Conservation (phyloP, 306 rosid genomes). For the Cucumis cinereus region DNA sequence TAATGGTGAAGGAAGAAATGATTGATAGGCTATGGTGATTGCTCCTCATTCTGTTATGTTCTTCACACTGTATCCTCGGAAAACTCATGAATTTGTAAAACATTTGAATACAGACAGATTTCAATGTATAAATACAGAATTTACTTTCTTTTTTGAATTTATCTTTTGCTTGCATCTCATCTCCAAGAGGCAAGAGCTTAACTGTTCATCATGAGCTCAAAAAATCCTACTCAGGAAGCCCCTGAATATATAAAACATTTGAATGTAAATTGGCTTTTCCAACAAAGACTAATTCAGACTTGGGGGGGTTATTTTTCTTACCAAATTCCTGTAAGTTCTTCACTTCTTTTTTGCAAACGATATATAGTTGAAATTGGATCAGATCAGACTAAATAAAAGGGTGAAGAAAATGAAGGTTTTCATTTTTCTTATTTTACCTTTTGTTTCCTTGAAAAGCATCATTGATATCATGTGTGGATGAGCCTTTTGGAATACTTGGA, state of each 20-base stretch:
- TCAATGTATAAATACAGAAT: not conserved
- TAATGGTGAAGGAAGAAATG: too few relatives aligned
- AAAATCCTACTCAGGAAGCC: not conserved
- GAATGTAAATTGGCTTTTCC: not conserved
- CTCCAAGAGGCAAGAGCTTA: too few relatives aligned
- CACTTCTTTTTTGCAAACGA: slow-evolving; percentile 28
- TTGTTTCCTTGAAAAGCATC: slow-evolving; percentile 60
- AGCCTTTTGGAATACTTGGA: slow-evolving; percentile 50
- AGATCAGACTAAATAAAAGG: not conserved
- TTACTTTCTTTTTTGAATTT: not conserved
- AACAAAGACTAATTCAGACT: not conserved
- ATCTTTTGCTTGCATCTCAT: not conserved
- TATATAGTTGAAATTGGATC: not conserved
- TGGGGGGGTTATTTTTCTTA: slow-evolving; percentile 15
- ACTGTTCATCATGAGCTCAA: not conserved
- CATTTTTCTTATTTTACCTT: slow-evolving; percentile 23
- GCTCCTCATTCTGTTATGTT: too few relatives aligned
- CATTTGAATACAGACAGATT: too few relatives aligned
- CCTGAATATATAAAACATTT: not conserved
- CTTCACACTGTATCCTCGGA: too few relatives aligned
- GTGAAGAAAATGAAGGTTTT: not conserved
- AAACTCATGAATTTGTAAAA: too few relatives aligned
- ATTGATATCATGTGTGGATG: slow-evolving; percentile 54
- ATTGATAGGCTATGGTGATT: too few relatives aligned
- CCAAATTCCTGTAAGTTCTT: slow-evolving; percentile 61